A percentile compares a stretch with the other conserved stretches of the same genome.
These are phyloP conservation scores for Hsuehochloa calcarea DNA, from an alignment of 176 grass and related monocot species.

Conservation along the genomic window DNA sequence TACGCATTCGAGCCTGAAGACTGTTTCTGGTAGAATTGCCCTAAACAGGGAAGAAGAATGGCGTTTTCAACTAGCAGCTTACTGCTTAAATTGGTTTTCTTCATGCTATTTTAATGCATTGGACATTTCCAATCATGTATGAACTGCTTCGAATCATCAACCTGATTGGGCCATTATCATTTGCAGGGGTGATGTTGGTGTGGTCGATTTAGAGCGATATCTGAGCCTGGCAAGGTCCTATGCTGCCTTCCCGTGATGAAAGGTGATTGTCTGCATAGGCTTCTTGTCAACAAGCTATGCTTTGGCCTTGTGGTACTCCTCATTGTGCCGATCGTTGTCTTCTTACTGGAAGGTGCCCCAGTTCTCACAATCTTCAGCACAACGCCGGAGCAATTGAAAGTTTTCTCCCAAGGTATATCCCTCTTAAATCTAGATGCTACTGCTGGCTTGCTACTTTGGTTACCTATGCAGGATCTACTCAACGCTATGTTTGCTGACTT, in stretches of 20 bases:
- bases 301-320: constrained; percentile 35
- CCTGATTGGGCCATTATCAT: neutral
- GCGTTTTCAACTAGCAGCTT: too few relatives aligned
- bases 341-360: constrained; percentile 35
- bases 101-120: neutral
- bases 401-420: constrained; percentile 37
- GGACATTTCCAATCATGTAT: neutral
- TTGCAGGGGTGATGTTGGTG: neutral
- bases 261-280: constrained; percentile 21
- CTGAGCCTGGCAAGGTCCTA: neutral
- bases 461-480: neutral
- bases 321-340: constrained; percentile 9
- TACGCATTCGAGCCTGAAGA: neutral
- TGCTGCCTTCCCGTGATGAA: constrained; percentile 44
- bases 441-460: neutral
- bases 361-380: constrained; percentile 33
- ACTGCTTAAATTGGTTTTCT: neutral
- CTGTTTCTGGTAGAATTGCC: neutral
- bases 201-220: neutral
- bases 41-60: neutral
- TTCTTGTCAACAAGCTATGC: constrained; percentile 45
- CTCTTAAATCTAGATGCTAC: neutral
- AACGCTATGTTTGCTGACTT: neutral
- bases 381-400: constrained; percentile 35
- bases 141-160: neutral